Evolutionary conservation across 257 asterid species (phyloP).

Genomic region (Sherardia arvensis): DNA sequence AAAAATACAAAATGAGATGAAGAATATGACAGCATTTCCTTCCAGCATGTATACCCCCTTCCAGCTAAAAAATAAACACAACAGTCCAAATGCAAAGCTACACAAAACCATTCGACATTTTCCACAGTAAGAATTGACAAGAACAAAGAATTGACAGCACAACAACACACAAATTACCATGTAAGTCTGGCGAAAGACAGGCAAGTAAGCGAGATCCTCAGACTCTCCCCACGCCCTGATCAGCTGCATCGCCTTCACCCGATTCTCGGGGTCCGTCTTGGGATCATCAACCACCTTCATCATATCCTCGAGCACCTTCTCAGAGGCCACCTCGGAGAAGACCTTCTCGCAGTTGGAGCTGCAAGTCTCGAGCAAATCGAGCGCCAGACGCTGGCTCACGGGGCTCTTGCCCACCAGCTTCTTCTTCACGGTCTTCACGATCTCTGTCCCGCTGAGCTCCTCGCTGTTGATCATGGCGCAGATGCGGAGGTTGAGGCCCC

Average conservation of each 20-base stretch:
- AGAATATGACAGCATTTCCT: not conserved
- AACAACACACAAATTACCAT: slow-evolving; percentile 26
- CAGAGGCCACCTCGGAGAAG: slow-evolving; percentile 84
- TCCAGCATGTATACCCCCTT: not conserved
- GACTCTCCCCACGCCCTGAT: slow-evolving; percentile 91
- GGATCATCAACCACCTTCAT: slow-evolving; percentile 72
- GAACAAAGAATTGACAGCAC: not conserved
- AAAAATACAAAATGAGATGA: not conserved
- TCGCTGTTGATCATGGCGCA: slow-evolving; percentile 68
- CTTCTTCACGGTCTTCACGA: slow-evolving; percentile 68
- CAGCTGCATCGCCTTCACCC: slow-evolving; percentile 69
- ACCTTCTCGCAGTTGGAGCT: slow-evolving; percentile 89
- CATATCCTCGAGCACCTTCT: slow-evolving; percentile 87
- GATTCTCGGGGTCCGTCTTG: slow-evolving; percentile 52
- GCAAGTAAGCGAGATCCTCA: slow-evolving; percentile 70
- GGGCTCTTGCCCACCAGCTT: slow-evolving; percentile 49
- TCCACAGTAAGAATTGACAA: not conserved
- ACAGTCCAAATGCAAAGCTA: not conserved
- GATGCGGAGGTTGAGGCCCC: slow-evolving; percentile 93
- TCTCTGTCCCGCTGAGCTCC: slow-evolving; percentile 64
- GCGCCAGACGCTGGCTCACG: slow-evolving; percentile 36
- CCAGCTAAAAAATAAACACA: not conserved
- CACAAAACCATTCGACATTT: not conserved
- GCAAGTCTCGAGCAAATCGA: slow-evolving; percentile 79
- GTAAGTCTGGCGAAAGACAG: slow-evolving; percentile 75